These are phyloP conservation scores for Aquanectria penicillioides DNA, from an alignment of 2,329 filamentous ascomycete species.

Conservation along the genomic window DNA sequence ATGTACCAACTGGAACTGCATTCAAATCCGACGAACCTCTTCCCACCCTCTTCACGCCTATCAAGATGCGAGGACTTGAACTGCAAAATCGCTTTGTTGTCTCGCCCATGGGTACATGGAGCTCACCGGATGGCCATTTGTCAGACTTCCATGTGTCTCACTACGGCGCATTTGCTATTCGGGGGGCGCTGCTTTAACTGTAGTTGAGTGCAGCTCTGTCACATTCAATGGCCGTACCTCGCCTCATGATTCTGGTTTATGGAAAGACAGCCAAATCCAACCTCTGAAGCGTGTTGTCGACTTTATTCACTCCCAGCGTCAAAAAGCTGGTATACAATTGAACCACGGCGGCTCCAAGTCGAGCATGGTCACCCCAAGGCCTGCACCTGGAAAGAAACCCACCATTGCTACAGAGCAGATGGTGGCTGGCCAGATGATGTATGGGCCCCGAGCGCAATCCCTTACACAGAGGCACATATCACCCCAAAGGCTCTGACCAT, in stretches of 20 bases:
- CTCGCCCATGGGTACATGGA: conserved; percentile 69
- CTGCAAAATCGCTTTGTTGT: conserved; percentile 66
- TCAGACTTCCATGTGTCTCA: conserved; percentile 86
- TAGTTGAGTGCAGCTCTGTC: conserved; percentile 82
- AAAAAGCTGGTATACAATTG: conserved; percentile 81
- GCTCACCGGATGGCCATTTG: conserved; percentile 69
- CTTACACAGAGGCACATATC: conserved; percentile 71
- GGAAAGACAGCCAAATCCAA: conserved; percentile 83
- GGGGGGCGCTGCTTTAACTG: conserved; percentile 78
- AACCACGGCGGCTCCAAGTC: conserved; percentile 80
- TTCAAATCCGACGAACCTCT: conserved; percentile 19
- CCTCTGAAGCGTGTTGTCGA: conserved; percentile 75
- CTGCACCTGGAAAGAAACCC: neutral
- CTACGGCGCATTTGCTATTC: conserved; percentile 77
- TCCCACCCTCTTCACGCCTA: conserved; percentile 64
- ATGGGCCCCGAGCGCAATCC: conserved; percentile 59
- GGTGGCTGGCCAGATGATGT: conserved; percentile 67
- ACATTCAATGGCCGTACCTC: conserved; percentile 81
- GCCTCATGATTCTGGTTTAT: conserved; percentile 80
- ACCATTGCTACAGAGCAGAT: conserved; percentile 60
- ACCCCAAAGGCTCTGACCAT: neutral
- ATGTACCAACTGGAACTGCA: neutral
- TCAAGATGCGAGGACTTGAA: conserved; percentile 61
- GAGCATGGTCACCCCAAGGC: conserved; percentile 40
- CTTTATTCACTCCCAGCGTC: conserved; percentile 80